Percentiles rank a stretch among this genome's conserved stretches.
These are phyloP conservation scores for Myotisia sp. DNA, from an alignment of 2,329 filamentous ascomycete genomes.

Conservation along the genomic window DNA sequence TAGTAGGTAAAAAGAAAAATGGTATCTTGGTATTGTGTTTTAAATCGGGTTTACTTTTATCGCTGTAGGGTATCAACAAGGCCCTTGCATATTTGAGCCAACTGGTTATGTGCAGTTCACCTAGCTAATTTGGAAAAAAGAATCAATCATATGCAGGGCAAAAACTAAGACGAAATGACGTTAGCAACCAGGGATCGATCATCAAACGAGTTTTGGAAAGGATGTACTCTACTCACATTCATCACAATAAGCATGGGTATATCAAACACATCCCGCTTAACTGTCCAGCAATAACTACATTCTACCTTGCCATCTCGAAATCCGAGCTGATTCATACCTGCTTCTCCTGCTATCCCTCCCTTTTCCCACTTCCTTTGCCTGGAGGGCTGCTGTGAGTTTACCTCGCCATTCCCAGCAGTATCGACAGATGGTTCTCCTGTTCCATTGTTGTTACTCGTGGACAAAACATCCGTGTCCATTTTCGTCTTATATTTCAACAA, in stretches of 20 bases:
- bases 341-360: slow-evolving; percentile 34
- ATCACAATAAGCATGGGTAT: slow-evolving; percentile 98
- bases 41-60: no score
- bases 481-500: slow-evolving; percentile 80
- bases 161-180: slow-evolving; percentile 13
- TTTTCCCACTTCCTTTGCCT: slow-evolving; percentile 25
- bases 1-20: no score
- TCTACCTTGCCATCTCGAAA: slow-evolving; percentile 80
- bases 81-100: no score
- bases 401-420: slow-evolving; percentile 15
- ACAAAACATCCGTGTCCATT: slow-evolving; percentile 36
- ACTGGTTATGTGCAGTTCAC: no score
- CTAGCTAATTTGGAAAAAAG: no score
- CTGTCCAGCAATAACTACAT: slow-evolving; percentile 92
- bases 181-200: slow-evolving; percentile 4
- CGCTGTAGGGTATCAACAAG: no score
- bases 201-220: background rate
- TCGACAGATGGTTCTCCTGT: slow-evolving; percentile 5
- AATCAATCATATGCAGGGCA: slow-evolving; percentile 16
- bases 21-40: no score
- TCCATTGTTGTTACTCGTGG: slow-evolving; percentile 21
- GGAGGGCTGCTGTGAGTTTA: slow-evolving; percentile 38
- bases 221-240: slow-evolving; percentile 58
- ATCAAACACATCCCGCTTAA: slow-evolving; percentile 93
- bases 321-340: slow-evolving; percentile 66